These are phyloP conservation scores for Celoporthe dispersa DNA, from an alignment of 2,329 filamentous ascomycete species.

Conservation along the genomic window DNA sequence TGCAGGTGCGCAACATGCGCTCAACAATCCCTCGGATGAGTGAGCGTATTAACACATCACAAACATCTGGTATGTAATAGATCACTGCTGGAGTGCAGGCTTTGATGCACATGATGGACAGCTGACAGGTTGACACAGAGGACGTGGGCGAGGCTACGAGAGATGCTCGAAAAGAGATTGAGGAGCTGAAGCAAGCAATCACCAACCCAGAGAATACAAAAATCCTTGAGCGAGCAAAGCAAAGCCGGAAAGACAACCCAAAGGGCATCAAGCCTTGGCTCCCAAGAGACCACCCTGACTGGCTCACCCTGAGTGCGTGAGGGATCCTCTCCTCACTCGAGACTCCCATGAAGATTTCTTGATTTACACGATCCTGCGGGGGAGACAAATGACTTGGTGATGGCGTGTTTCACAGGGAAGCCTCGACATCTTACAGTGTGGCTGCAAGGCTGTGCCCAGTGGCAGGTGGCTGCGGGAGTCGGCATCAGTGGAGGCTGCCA, in stretches of 20 bases:
- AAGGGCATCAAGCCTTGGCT: constrained; percentile 64
- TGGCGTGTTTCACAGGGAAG: neutral
- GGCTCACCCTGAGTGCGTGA: constrained; percentile 45
- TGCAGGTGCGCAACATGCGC: constrained; percentile 45
- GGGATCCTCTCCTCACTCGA: constrained; percentile 22
- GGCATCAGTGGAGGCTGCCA: neutral
- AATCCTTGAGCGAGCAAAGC: constrained; percentile 55
- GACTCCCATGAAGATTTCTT: constrained; percentile 18
- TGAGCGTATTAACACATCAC: constrained; percentile 54
- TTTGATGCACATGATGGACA: neutral
- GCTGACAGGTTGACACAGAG: neutral
- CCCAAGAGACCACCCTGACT: constrained; percentile 62
- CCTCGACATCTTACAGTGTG: neutral
- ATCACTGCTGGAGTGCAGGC: neutral
- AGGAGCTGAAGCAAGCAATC: constrained; percentile 54
- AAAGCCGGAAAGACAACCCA: constrained; percentile 59
- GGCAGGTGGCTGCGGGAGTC: neutral
- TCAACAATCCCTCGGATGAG: constrained; percentile 55
- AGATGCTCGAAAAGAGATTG: constrained; percentile 54
- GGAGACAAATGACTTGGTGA: neutral
- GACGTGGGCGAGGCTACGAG: constrained; percentile 37
- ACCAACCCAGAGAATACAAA: constrained; percentile 51
- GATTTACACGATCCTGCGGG: neutral
- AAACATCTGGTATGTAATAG: constrained; percentile 53
- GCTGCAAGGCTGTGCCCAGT: neutral